These are phyloP conservation scores for Didymella glomerata DNA, from an alignment of 2,329 filamentous ascomycete genomes.

Conservation along the genomic window DNA sequence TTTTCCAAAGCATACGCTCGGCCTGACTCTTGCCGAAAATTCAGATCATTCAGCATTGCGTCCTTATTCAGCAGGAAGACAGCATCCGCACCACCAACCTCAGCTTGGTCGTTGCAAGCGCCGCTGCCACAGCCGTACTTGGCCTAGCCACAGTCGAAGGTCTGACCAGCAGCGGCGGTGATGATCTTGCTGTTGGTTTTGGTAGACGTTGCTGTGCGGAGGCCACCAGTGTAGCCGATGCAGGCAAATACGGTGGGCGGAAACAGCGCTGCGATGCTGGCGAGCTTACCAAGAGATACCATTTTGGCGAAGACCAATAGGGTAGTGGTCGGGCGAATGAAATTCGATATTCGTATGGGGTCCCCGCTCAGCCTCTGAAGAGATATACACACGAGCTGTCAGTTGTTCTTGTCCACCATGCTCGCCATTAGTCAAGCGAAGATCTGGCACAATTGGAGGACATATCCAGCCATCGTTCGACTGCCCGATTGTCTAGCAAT, in stretches of 20 bases:
- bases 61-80: constrained; percentile 61
- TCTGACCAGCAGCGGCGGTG: constrained; percentile 25
- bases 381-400: constrained; percentile 1
- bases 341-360: too few species aligned
- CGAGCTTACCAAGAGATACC: constrained; percentile 15
- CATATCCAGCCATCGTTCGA: constrained; percentile 7
- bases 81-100: constrained; percentile 50
- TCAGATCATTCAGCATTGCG: constrained; percentile 59
- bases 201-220: constrained; percentile 24
- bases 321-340: too few species aligned
- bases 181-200: constrained; percentile 32
- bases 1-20: constrained; percentile 48
- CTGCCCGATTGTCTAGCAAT: constrained; percentile 5
- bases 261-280: constrained; percentile 22
- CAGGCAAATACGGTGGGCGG: constrained; percentile 27
- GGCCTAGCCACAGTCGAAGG: constrained; percentile 28
- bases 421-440: neutral
- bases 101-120: constrained; percentile 26
- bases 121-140: constrained; percentile 31
- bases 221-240: constrained; percentile 26
- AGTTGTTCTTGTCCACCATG: neutral
- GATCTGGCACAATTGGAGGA: constrained; percentile 9
- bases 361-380: neutral
- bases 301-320: neutral
- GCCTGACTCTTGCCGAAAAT: constrained; percentile 61